A percentile compares a stretch with the other conserved stretches of the same genome.
Evolutionary conservation across 192 early-diverging fungal species (phyloP).

Genomic region (Phlyctochytrium planicorne): DNA sequence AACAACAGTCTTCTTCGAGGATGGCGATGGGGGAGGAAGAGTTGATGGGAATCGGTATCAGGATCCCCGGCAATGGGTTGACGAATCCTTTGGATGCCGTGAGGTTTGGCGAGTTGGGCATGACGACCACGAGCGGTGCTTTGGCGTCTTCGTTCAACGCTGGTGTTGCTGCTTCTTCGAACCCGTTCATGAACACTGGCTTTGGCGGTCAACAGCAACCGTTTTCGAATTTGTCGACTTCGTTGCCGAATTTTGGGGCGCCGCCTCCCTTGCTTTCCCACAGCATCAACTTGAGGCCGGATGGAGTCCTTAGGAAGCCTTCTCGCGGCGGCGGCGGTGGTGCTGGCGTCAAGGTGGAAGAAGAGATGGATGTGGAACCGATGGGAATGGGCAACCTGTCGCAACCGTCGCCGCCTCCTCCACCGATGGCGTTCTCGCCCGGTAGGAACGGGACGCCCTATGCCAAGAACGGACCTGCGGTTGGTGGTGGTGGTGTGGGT

Average conservation of each 20-base stretch:
- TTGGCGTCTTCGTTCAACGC: too few relatives aligned
- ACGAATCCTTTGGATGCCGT: not conserved
- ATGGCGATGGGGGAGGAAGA: too few relatives aligned
- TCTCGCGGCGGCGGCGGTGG: not conserved
- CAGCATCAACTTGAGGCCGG: not conserved
- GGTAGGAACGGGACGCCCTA: not conserved
- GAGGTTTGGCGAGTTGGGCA: not conserved
- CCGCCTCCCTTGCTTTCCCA: not conserved
- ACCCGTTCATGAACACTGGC: too few relatives aligned
- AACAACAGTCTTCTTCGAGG: too few relatives aligned
- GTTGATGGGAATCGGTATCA: too few relatives aligned
- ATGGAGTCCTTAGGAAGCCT: not conserved
- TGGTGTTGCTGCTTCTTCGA: too few relatives aligned
- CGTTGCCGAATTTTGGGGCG: not conserved
- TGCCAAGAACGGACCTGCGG: not conserved
- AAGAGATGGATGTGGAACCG: not conserved
- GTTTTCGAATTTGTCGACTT: not conserved
- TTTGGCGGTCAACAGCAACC: not conserved
- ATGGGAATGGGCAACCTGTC: too few relatives aligned
- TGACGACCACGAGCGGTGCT: not conserved
- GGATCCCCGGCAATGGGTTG: not conserved
- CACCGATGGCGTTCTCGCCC: too few relatives aligned
- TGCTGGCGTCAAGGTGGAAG: not conserved
- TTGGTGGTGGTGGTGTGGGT: not conserved
- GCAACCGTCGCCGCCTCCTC: too few relatives aligned